Evolutionary conservation across 441 rosid species (phyloP).

Genomic region (Erysimum cheiri): DNA sequence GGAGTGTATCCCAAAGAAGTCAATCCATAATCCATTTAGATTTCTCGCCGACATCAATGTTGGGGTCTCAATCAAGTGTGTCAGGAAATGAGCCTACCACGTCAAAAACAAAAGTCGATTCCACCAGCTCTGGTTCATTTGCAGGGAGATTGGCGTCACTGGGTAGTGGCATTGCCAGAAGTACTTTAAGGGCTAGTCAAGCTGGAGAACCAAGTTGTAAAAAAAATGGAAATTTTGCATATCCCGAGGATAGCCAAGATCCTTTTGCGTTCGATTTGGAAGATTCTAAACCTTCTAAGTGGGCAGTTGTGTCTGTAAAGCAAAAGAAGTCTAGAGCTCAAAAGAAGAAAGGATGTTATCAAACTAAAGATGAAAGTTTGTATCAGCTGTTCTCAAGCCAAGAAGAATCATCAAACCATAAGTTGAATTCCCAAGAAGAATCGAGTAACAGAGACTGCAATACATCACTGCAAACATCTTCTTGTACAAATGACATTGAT

Average conservation of each 20-base stretch:
- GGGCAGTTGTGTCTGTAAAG: slow-evolving; percentile 80
- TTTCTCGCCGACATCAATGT: slow-evolving; percentile 45
- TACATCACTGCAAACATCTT: slow-evolving; percentile 51
- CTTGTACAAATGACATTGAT: slow-evolving; percentile 50
- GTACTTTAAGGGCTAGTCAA: slow-evolving; percentile 53
- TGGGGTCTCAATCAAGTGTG: slow-evolving; percentile 53
- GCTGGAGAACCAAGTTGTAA: slow-evolving; percentile 48
- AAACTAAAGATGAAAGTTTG: slow-evolving; percentile 53
- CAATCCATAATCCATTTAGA: slow-evolving; percentile 53
- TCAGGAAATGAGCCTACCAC: slow-evolving; percentile 55
- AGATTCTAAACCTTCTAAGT: slow-evolving; percentile 84
- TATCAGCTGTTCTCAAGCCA: slow-evolving; percentile 51
- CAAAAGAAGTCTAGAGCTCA: slow-evolving; percentile 53
- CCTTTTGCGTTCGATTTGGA: slow-evolving; percentile 93
- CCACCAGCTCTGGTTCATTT: slow-evolving; percentile 61
- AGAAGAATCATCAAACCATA: slow-evolving; percentile 60
- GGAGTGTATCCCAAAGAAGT: slow-evolving; percentile 53
- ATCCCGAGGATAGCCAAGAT: slow-evolving; percentile 66
- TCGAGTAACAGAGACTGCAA: slow-evolving; percentile 50
- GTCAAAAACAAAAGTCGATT: slow-evolving; percentile 54
- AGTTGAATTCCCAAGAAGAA: slow-evolving; percentile 51
- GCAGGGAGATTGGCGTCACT: slow-evolving; percentile 61
- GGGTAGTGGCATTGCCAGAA: slow-evolving; percentile 48
- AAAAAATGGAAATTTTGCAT: slow-evolving; percentile 48
- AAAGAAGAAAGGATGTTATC: slow-evolving; percentile 44